Evolutionary conservation across 345 rosid genomes (phyloP).

Genomic region (Gossypium arboreum): DNA sequence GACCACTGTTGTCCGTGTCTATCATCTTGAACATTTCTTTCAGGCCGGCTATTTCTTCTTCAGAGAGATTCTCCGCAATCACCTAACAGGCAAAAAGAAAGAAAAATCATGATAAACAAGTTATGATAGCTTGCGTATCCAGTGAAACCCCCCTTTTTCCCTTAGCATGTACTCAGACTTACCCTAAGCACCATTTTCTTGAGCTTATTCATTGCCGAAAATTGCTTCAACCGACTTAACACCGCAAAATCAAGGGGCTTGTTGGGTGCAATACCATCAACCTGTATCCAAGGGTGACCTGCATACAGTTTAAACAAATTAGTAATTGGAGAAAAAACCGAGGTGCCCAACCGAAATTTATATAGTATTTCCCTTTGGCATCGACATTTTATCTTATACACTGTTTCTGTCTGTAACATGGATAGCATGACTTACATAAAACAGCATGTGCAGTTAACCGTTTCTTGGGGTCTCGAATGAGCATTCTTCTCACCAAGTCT

Average conservation of each 20-base stretch:
- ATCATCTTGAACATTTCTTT: constrained; percentile 83
- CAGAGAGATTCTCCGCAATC: constrained; percentile 78
- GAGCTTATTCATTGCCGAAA: constrained; percentile 86
- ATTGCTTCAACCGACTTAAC: constrained; percentile 74
- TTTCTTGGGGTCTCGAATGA: constrained; percentile 69
- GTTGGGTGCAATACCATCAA: constrained; percentile 79
- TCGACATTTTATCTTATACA: too few species aligned
- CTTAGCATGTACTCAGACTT: constrained; percentile 17
- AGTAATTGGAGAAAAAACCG: too few species aligned
- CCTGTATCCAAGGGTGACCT: constrained; percentile 93
- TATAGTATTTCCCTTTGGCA: too few species aligned
- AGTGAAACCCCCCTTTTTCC: too few species aligned
- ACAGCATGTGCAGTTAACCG: constrained; percentile 82
- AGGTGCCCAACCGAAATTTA: too few species aligned
- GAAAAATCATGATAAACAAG: not conserved
- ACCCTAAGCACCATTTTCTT: constrained; percentile 85
- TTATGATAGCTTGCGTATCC: too few species aligned
- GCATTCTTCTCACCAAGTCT: constrained; percentile 84
- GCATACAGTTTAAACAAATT: constrained; percentile 2
- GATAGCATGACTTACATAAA: constrained; percentile 46
- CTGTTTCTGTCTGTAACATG: too few species aligned
- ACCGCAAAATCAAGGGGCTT: constrained; percentile 87
- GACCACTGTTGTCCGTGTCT: constrained; percentile 75
- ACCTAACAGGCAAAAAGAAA: constrained; percentile 36
- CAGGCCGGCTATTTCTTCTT: constrained; percentile 87